Evolutionary conservation across 2,329 filamentous ascomycete species (phyloP), one percentile per base, ranked within the genome.

Genomic region (Apiospora pterosperma): DNA sequence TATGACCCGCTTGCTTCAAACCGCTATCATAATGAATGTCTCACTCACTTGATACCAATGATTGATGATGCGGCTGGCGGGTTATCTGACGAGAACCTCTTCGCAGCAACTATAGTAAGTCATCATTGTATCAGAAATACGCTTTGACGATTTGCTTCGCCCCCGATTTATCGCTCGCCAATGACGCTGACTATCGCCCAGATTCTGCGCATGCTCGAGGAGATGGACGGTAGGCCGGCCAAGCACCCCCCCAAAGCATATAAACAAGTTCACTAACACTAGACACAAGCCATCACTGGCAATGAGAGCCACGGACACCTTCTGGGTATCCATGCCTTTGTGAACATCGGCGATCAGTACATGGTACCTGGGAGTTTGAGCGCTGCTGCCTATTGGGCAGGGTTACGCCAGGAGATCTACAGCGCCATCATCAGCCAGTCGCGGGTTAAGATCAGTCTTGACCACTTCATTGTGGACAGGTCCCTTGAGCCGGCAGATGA

Each of bases 371-470:
- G 74, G 63, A 71, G 78, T 55, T 71, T 85, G 4, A 80, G 81
- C 41, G 83, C 85, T 3, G 84, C 85, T 0, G 82, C 84, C 1
- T 88, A 85, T 76, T 88, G 76, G 82, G 80, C 87, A 28, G 85
- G 84, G 0, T 76, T 88, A 14, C 79, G 86, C 11, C 85, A 88
- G 69, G 85, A 88, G 68, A 86, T 88, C 38, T 87, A 86, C 67
- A 83, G 82, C 62, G 84, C 85, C 0, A 80, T 84, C 52, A 80
- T 81, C 42, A 81, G 79, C 61, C 78, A 82, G 65, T 73, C 79
- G 62, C 76, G 78, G 0, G 78, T 84, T 34, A 78, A 81, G 25
- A 79, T 86, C n/a, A 82, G 79, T 16, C 76, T 88, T 1, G 77
- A 81, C 16, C 78, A 83, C 58, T 79, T 76, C 25, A 81, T 86